phyloP scores from a whole-genome alignment of 1,284 basidiomycete species.

The Malassezia dermatis region DNA sequence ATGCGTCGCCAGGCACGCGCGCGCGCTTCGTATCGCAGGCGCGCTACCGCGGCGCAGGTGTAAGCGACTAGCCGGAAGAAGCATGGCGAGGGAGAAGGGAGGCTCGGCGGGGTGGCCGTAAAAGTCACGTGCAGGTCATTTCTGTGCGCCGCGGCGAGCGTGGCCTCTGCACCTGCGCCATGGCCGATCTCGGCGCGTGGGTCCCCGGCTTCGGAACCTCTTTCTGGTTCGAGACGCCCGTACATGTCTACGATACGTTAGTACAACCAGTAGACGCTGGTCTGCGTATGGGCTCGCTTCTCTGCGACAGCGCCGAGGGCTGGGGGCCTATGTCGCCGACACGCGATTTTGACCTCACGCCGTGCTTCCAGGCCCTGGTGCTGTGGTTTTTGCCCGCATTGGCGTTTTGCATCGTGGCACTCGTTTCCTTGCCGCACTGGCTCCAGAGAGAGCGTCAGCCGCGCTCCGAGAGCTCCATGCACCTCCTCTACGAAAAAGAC shows the following conservation, averaged over 20 bases:
- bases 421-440: slow-evolving; percentile 18
- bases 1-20: slow-evolving; percentile 11
- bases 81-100: background rate
- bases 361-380: slow-evolving; percentile 65
- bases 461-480: slow-evolving; percentile 22
- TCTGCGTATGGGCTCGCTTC: background rate
- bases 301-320: slow-evolving; percentile 45
- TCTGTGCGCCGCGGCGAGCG: background rate
- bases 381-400: slow-evolving; percentile 31
- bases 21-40: background rate
- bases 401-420: slow-evolving; percentile 26
- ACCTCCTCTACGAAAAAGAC: slow-evolving; percentile 30
- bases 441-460: slow-evolving; percentile 12
- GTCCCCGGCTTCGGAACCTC: slow-evolving; percentile 2
- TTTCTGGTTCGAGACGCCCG: background rate
- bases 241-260: background rate
- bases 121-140: background rate
- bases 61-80: background rate
- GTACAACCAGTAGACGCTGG: background rate
- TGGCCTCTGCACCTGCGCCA: background rate
- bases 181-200: slow-evolving; percentile 9
- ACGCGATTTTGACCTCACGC: slow-evolving; percentile 67
- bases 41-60: background rate
- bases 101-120: background rate
- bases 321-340: slow-evolving; percentile 58